phyloP scores from a whole-genome alignment of 1,139 yeast genomes.

The Lodderomyces oxycetoniae region DNA sequence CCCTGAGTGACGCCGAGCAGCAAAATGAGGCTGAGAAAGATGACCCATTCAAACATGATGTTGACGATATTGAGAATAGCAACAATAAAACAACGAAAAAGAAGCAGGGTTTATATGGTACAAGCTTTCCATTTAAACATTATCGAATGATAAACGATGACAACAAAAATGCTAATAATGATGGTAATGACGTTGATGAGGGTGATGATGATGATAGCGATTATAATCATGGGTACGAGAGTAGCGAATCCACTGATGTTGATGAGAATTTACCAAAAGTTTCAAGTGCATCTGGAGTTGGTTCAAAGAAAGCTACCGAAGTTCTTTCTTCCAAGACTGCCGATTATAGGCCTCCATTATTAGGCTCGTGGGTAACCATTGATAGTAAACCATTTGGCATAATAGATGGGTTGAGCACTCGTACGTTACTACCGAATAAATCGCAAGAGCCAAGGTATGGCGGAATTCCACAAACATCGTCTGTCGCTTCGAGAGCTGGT shows the following conservation, averaged over 20 bases:
- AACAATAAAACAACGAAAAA: background rate
- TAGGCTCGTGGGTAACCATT: constrained; percentile 86
- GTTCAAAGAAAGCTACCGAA: constrained; percentile 80
- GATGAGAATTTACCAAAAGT: constrained; percentile 66
- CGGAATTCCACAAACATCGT: background rate
- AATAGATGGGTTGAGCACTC: constrained; percentile 87
- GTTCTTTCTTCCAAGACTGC: constrained; percentile 79
- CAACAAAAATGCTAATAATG: constrained; percentile 1
- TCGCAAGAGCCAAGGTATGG: constrained; percentile 8
- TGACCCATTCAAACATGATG: constrained; percentile 2
- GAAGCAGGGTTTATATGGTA: background rate
- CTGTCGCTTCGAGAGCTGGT: constrained; percentile 1
- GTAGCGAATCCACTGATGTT: constrained; percentile 90
- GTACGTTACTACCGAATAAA: constrained; percentile 46
- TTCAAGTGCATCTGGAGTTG: constrained; percentile 40
- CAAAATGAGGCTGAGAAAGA: constrained; percentile 20
- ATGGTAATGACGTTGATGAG: constrained; percentile 2
- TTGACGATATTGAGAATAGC: constrained; percentile 9
- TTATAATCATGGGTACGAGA: constrained; percentile 31
- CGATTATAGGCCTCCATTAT: constrained; percentile 83
- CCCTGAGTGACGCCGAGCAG: constrained; percentile 22
- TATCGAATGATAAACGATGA: constrained; percentile 5
- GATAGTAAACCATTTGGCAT: constrained; percentile 85
- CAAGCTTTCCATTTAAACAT: background rate
- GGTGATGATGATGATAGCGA: constrained; percentile 6